Base-by-base conservation (phyloP, 129 eudicot species). In the Logfia minima region DNA sequence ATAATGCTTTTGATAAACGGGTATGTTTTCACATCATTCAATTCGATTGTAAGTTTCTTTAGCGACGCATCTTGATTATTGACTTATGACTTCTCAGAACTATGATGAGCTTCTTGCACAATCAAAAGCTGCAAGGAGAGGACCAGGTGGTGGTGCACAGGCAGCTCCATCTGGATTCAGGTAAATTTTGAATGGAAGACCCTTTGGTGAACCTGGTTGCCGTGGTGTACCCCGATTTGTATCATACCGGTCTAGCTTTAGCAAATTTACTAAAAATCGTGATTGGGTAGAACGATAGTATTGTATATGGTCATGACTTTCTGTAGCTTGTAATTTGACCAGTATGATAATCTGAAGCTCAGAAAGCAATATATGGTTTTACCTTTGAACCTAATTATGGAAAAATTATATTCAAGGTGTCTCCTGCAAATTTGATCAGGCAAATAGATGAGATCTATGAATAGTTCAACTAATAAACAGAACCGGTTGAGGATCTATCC, bases 161-260 rank as follows among this genome's bases (percentile, higher is more conserved):
- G 85, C 88, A 17, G 83, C 93, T 19, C 85, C 96, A 0, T 88
- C 90, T 26, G 92, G 90, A 31, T 88, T 84, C 37, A 83, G 96
- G 79, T 90, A 68, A 77, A 60, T 56, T 28, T 37, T 45, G 13
- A 39, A 29, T 32, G 29, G 53, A 32, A 18, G 45, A 34, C 35
- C 26, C 58, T 11, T 56, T 77, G 69, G 17, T 28, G 70, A 41
- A 28, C 16, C 26, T 48, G 53, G 65, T 61, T 78, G 69, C 48
- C 3, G 70, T 26, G 59, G 35, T 39, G 22, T 37, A 37, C 69
- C 78, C 18, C 48, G 71, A 45, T 75, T 23, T 73, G 78, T 72
- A 64, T 64, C 45, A 29, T 73, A 65, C 56, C 22, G 65, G 79
- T 72, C 74, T 65, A 24, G 60, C 73, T 72, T 62, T 72, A 79